Base-by-base conservation (phyloP, 2,329 filamentous ascomycete species). In the Neofusicoccum kwambonambiense region DNA sequence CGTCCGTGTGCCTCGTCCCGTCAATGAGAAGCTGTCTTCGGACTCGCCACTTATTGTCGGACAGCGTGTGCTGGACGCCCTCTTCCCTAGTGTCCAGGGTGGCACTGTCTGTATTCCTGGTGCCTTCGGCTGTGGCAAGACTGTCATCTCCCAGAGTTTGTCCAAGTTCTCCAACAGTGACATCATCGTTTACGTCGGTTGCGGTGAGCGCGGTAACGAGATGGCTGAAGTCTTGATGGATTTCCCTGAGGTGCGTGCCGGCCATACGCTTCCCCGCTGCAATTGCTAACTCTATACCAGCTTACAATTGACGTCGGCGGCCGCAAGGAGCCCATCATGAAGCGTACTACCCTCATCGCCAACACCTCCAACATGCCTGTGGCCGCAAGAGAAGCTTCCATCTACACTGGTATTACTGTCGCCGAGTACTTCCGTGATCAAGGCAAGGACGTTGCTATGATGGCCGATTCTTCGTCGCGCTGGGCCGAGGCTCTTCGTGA, bases 311-410 rank as follows among this genome's bases (percentile, higher is more conserved):
- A 96, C 17, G 88, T 98, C 71, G 90, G 97, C 49, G 95, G 95
- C 73, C 92, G 94, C 76, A 90, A 94, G 81, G 95, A 99, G 79
- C 93, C 94, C 71, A 99, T 99, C 84, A 99, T 99, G 95, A 99
- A 99, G 88, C 94, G 95, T 78, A 99, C 95, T 15, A 96, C 93
- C 22, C 86, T 99, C 67, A 98, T 99, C 76, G 95, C 95, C 79
- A 99, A 99, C 82, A 99, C 95, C 49, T 99, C 95, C 73, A 99
- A 99, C 85, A 99, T 99, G 95, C 95, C 95, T 68, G 95, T 99
- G 75, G 95, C 95, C 69, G 95, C 95, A 67, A 92, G 95, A 82
- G 95, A 99, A 80, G 95, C 95, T 65, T 99, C 95, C 69, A 99
- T 99, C 77, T 99, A 99, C 82, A 99, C 95, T 3, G 95, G 88